phyloP scores from a whole-genome alignment of 73 alveolate species.

The Paramecium biaurelia region DNA sequence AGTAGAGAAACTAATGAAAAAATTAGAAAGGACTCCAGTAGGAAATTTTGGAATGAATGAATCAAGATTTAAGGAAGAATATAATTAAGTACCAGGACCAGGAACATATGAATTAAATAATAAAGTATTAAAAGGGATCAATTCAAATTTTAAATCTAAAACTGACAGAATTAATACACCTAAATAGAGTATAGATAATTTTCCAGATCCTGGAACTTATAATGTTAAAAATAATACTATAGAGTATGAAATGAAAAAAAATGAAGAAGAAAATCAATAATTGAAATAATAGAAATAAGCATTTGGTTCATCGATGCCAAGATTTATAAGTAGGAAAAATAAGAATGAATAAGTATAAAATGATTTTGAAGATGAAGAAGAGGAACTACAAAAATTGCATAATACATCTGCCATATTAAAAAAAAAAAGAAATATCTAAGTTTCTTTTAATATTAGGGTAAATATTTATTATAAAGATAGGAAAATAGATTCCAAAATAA shows the following conservation, averaged over 20 bases:
- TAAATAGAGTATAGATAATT: neutral
- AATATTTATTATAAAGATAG: neutral
- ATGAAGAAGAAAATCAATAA: neutral
- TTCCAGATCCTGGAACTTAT: conserved; percentile 23
- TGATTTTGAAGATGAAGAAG: neutral
- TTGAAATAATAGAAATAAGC: neutral
- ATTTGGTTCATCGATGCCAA: conserved; percentile 40
- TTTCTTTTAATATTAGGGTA: neutral
- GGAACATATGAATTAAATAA: neutral
- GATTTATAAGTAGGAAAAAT: neutral
- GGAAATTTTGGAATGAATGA: conserved; percentile 29
- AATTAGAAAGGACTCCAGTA: conserved; percentile 2
- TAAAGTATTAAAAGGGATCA: neutral
- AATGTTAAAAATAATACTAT: neutral
- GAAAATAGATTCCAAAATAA: conserved; percentile 43
- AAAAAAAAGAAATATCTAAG: neutral
- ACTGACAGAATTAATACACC: neutral
- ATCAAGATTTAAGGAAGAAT: neutral
- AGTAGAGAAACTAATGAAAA: neutral
- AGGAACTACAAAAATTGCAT: neutral
- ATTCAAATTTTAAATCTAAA: neutral
- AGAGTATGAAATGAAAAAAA: neutral
- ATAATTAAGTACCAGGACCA: neutral
- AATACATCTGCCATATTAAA: neutral
- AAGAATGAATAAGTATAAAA: neutral